Evolutionary conservation across 1,284 basidiomycete genomes (phyloP).

Genomic region (Apiotrichum porosum): DNA sequence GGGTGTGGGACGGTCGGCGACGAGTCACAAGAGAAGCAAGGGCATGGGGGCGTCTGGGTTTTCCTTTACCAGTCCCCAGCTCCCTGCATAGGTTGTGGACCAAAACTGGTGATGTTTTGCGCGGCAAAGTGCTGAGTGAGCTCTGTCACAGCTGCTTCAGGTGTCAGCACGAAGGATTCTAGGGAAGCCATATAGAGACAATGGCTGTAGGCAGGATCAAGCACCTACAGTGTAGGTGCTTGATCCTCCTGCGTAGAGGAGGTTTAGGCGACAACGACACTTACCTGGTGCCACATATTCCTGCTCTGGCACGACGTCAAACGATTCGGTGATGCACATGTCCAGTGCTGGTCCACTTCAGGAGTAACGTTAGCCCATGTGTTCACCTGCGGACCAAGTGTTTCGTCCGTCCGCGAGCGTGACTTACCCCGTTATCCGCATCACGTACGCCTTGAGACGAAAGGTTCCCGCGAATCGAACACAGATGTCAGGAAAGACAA

Average conservation of each 20-base stretch:
- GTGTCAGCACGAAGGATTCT: no score
- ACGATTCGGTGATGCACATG: slow-evolving; percentile 61
- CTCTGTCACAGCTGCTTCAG: slow-evolving; percentile 36
- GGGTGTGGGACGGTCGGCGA: no score
- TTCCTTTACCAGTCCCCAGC: no score
- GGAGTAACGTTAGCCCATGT: no score
- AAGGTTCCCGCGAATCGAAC: slow-evolving; percentile 71
- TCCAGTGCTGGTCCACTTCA: slow-evolving; percentile 52
- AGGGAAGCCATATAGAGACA: no score
- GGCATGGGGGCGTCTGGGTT: no score
- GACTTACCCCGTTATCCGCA: slow-evolving; percentile 73
- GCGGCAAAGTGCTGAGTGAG: slow-evolving; percentile 39
- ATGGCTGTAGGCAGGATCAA: no score
- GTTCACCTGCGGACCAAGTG: no score
- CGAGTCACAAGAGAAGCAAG: no score
- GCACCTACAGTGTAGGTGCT: no score
- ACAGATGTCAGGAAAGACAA: slow-evolving; percentile 84
- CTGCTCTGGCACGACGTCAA: slow-evolving; percentile 66
- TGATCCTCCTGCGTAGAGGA: neutral
- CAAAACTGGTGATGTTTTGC: slow-evolving; percentile 22
- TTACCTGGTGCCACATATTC: slow-evolving; percentile 74
- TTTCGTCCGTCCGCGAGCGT: no score
- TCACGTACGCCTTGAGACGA: slow-evolving; percentile 66
- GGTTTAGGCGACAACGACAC: no score
- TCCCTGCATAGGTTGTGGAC: neutral